phyloP scores from a whole-genome alignment of 768 basidiomycete species.

The Scleroderma bovista region DNA sequence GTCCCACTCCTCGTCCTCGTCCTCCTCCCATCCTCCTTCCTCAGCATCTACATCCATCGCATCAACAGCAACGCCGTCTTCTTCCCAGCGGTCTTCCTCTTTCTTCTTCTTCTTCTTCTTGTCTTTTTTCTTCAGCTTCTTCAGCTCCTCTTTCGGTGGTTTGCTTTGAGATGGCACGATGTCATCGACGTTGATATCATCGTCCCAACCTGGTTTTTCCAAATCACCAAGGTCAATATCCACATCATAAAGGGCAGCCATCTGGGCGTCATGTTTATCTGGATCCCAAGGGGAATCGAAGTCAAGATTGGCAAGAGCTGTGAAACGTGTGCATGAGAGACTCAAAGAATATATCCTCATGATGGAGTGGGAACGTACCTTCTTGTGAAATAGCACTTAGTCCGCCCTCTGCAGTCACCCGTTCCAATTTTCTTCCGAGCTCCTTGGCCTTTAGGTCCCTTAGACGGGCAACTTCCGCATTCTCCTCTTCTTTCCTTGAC shows the following conservation, averaged over 20 bases:
- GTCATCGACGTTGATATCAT: conserved; percentile 81
- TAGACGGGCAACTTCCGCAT: conserved; percentile 76
- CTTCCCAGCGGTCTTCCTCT: conserved; percentile 37
- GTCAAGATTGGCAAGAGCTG: conserved; percentile 67
- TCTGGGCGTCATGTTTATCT: conserved; percentile 74
- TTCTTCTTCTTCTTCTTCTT: conserved; percentile 34
- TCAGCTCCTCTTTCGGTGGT: conserved; percentile 19
- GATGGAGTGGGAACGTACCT: conserved; percentile 12
- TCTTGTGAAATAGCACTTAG: conserved; percentile 27
- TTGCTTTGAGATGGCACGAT: conserved; percentile 38
- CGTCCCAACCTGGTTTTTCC: conserved; percentile 86
- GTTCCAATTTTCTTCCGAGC: conserved; percentile 66
- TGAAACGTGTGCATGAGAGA: background rate
- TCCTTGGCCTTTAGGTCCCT: conserved; percentile 85
- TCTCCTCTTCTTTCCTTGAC: conserved; percentile 25
- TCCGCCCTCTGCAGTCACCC: conserved; percentile 68
- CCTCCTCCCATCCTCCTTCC: conserved; percentile 26
- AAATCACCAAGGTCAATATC: conserved; percentile 40
- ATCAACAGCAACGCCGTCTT: conserved; percentile 42
- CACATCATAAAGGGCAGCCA: conserved; percentile 66
- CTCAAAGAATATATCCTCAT: background rate
- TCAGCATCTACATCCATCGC: conserved; percentile 58
- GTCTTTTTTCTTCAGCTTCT: conserved; percentile 46
- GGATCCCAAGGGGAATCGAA: conserved; percentile 94
- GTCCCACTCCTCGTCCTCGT: conserved; percentile 68